Conservation (phyloP, 1,284 basidiomycete genomes). For the Ceratobasidium sp. region DNA sequence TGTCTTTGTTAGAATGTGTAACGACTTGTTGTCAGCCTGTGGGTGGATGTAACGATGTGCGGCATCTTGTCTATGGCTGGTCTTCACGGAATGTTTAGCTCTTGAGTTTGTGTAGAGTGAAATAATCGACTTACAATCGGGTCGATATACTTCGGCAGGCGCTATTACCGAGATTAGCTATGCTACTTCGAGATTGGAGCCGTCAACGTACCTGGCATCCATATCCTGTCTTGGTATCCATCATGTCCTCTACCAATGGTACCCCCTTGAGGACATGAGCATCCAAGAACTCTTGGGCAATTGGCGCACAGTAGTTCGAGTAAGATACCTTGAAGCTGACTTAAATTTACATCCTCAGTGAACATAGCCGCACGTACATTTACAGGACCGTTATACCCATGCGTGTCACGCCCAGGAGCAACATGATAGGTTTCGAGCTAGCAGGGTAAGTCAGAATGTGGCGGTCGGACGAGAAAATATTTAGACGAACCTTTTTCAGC, state of each 20-base stretch:
- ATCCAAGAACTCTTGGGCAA: constrained; percentile 78
- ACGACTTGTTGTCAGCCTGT: constrained; percentile 75
- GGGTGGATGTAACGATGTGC: constrained; percentile 73
- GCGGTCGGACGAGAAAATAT: neutral
- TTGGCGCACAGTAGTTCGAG: constrained; percentile 70
- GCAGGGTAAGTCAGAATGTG: neutral
- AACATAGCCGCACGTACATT: too few species aligned
- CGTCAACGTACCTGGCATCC: too few species aligned
- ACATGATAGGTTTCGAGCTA: constrained; percentile 35
- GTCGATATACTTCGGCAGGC: neutral
- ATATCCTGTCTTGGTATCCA: constrained; percentile 55
- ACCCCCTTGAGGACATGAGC: constrained; percentile 73
- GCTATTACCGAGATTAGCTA: constrained; percentile 64
- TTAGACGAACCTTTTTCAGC: constrained; percentile 15
- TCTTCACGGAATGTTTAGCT: neutral
- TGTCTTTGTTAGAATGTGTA: constrained; percentile 70
- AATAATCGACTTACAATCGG: neutral
- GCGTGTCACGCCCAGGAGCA: constrained; percentile 60
- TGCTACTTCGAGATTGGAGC: too few species aligned
- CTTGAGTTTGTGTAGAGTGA: too few species aligned
- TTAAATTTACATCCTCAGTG: too few species aligned
- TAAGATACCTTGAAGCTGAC: constrained; percentile 67
- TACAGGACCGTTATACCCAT: constrained; percentile 78
- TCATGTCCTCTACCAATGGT: constrained; percentile 62
- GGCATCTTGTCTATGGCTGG: constrained; percentile 50